Evolutionary conservation across 148 eudicot genomes (phyloP), one percentile per base, ranked within the genome.

Genomic region (Persicaria tinctoria): DNA sequence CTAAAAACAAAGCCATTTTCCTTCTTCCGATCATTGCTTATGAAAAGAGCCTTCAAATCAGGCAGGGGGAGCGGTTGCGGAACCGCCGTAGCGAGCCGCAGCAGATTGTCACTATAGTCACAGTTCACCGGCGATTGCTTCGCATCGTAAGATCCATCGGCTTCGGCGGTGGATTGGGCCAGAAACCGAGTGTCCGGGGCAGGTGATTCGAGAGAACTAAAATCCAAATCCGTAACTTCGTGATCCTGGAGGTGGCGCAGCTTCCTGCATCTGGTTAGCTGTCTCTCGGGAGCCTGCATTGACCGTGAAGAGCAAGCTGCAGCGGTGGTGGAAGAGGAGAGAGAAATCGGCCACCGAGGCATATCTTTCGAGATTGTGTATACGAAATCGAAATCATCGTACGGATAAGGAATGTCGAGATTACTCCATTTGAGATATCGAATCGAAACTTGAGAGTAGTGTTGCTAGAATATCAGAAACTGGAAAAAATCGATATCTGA

Each of bases 51-150:
- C 73, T 32, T 32, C 41, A 83, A 46, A 20, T 86, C 88, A 0
- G 96, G 96, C 4, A 81, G 72, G n/a, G 96, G 96, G 48, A 88
- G 81, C n/a, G 41, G 41, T 32, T 32, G 41, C 41, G 92, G 84
- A 0, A 84, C 85, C 5, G 86, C 90, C 4, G 78, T 44, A 2
- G 68, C 38, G 5, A 83, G 80, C 83, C 87, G 74, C 20, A 4
- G 53, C 14, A 17, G 41, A 32, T 32, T 32, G 41, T 32, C 41
- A 32, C 41, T 32, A 32, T 2, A 32, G 38, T 32, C 38, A 32
- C 38, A 0, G 41, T 32, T 32, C 71, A 76, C 72, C 45, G 27
- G 38, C 10, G 16, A 18, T 54, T 46, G 44, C 44, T 17, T 66
- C 48, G 41, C n/a, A 66, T 18, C 47, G 70, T 32, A 66, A 0